A percentile compares a stretch with the other conserved stretches of the same genome.
Conservation (phyloP, 2,329 filamentous ascomycete genomes). For the Aspergillus hortae region DNA sequence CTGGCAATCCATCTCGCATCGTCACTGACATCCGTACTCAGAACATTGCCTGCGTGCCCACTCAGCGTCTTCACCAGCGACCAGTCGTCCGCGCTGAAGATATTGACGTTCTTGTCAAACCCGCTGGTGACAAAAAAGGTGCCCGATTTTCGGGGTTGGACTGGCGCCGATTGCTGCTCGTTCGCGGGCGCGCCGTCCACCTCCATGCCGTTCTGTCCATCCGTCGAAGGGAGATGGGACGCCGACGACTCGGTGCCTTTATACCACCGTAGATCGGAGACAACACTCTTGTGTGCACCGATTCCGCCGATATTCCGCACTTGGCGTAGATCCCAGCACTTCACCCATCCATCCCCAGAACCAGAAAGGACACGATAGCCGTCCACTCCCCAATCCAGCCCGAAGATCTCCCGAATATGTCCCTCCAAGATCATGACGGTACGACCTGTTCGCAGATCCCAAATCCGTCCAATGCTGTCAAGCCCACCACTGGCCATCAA, state of each 20-base stretch:
- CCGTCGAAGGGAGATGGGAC: conserved; percentile 56
- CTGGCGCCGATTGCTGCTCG: conserved; percentile 23
- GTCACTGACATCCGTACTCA: conserved; percentile 81
- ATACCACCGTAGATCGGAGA: conserved; percentile 91
- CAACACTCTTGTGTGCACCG: conserved; percentile 84
- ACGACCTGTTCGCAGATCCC: conserved; percentile 88
- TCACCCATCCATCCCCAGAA: conserved; percentile 91
- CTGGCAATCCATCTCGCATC: conserved; percentile 92
- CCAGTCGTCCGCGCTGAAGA: conserved; percentile 97
- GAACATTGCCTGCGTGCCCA: conserved; percentile 87
- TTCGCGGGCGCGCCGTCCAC: conserved; percentile 23
- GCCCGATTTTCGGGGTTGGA: conserved; percentile 76
- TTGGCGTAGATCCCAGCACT: conserved; percentile 95
- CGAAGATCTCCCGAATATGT: conserved; percentile 90
- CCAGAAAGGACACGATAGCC: conserved; percentile 90
- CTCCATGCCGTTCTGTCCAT: conserved; percentile 59
- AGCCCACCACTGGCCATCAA: conserved; percentile 87
- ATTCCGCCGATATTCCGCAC: conserved; percentile 80
- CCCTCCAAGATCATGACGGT: conserved; percentile 95
- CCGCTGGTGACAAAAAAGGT: conserved; percentile 89
- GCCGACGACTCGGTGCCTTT: conserved; percentile 77
- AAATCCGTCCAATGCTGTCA: conserved; percentile 91
- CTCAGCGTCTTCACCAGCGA: conserved; percentile 79
- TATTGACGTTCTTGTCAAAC: conserved; percentile 91
- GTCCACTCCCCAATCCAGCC: conserved; percentile 86